phyloP scores from a whole-genome alignment of 2,329 filamentous ascomycete genomes.

The Colletotrichum sp. region DNA sequence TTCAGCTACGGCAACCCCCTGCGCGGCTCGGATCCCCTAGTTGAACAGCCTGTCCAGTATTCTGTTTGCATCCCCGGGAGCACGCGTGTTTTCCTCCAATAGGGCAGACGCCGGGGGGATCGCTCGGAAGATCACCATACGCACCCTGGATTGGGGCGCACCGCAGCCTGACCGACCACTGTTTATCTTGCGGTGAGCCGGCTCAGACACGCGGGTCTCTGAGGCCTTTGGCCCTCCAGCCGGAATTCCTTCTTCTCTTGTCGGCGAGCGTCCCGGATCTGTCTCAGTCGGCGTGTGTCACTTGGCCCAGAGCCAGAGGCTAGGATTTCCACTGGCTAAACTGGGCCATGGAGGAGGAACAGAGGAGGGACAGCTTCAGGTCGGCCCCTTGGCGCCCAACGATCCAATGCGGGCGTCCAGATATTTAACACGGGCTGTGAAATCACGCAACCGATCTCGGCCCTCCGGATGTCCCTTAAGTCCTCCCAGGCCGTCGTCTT shows the following conservation, averaged over 20 bases:
- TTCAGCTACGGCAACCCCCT: neutral
- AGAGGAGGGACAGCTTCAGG: neutral
- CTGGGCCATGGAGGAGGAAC: neutral
- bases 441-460: conserved; percentile 17
- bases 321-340: neutral
- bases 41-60: neutral
- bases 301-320: neutral
- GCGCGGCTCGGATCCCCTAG: neutral
- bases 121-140: conserved; percentile 15
- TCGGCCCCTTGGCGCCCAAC: neutral
- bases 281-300: neutral
- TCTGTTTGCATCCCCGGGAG: neutral
- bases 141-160: conserved; percentile 1
- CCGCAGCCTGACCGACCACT: neutral
- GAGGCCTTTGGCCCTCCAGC: neutral
- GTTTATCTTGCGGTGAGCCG: conserved; percentile 10
- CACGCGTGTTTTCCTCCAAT: conserved; percentile 3
- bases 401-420: neutral
- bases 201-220: neutral
- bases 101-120: neutral
- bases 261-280: conserved; percentile 1
- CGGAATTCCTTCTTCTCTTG: neutral
- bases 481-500: neutral
- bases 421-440: neutral
- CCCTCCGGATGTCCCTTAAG: neutral